These are phyloP conservation scores for Bondarzewia mesenterica DNA, from an alignment of 1,284 basidiomycete species.

Conservation along the genomic window DNA sequence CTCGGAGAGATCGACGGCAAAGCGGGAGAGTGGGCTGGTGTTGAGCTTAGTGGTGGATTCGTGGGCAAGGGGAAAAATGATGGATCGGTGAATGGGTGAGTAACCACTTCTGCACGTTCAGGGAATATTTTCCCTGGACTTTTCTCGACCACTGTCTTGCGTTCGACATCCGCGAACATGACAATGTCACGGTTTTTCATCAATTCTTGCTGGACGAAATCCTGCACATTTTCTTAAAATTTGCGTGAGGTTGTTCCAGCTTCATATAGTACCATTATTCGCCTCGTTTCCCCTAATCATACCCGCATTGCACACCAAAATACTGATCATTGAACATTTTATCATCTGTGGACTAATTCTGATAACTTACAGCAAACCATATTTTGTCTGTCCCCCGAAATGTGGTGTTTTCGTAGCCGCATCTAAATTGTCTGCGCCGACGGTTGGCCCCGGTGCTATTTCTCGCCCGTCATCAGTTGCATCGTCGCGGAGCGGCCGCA, in stretches of 20 bases:
- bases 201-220: too few relatives aligned
- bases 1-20: slow-evolving; percentile 82
- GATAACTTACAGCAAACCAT: slow-evolving; percentile 50
- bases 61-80: slow-evolving; percentile 95
- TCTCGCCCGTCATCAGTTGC: slow-evolving; percentile 75
- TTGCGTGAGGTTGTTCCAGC: too few relatives aligned
- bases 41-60: slow-evolving; percentile 82
- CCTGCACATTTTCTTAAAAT: too few relatives aligned
- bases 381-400: slow-evolving; percentile 79
- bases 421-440: slow-evolving; percentile 73
- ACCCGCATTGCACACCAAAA: too few relatives aligned
- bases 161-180: too few relatives aligned
- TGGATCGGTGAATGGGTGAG: slow-evolving; percentile 84
- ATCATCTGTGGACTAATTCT: neutral
- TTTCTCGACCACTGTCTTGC: too few relatives aligned
- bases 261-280: too few relatives aligned
- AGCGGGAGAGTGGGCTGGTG: slow-evolving; percentile 83
- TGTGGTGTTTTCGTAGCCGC: slow-evolving; percentile 90
- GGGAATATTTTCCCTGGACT: neutral
- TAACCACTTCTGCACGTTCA: slow-evolving; percentile 6
- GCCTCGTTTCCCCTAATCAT: too few relatives aligned
- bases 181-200: too few relatives aligned
- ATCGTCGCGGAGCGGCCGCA: slow-evolving; percentile 58
- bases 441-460: slow-evolving; percentile 43
- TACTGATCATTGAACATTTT: too few relatives aligned